These are phyloP conservation scores for Kazachstania kunashirensis DNA, from an alignment of 805 yeast genomes.

Conservation along the genomic window DNA sequence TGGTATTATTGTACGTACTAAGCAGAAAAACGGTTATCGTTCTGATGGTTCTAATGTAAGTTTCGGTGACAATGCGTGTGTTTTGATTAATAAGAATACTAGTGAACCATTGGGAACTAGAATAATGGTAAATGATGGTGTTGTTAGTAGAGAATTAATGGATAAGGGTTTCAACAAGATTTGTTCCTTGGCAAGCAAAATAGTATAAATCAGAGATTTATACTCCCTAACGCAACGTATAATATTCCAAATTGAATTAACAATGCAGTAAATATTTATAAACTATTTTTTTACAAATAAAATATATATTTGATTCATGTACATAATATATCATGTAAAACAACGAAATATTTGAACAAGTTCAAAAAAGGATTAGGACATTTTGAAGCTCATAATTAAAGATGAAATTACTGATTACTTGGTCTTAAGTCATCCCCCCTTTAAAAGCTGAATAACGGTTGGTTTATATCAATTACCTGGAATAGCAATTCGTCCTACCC, in stretches of 20 bases:
- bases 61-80: constrained; percentile 97
- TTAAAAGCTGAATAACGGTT: too few species aligned
- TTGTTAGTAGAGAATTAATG: constrained; percentile 83
- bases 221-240: neutral
- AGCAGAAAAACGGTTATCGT: constrained; percentile 59
- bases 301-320: neutral
- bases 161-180: constrained; percentile 77
- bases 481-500: too few species aligned
- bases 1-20: constrained; percentile 91
- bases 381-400: too few species aligned
- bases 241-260: neutral
- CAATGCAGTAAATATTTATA: neutral
- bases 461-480: too few species aligned
- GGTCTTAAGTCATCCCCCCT: too few species aligned
- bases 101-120: constrained; percentile 94
- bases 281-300: neutral
- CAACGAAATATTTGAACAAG: too few species aligned
- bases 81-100: constrained; percentile 74
- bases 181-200: constrained; percentile 84
- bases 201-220: constrained; percentile 33
- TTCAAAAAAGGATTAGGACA: too few species aligned
- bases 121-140: constrained; percentile 43
- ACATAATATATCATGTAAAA: too few species aligned
- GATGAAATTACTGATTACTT: too few species aligned
- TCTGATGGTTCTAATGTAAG: constrained; percentile 78